Evolutionary conservation across 768 basidiomycete genomes (phyloP), one percentile per base, ranked within the genome.

Genomic region (Myochromella boudieri): DNA sequence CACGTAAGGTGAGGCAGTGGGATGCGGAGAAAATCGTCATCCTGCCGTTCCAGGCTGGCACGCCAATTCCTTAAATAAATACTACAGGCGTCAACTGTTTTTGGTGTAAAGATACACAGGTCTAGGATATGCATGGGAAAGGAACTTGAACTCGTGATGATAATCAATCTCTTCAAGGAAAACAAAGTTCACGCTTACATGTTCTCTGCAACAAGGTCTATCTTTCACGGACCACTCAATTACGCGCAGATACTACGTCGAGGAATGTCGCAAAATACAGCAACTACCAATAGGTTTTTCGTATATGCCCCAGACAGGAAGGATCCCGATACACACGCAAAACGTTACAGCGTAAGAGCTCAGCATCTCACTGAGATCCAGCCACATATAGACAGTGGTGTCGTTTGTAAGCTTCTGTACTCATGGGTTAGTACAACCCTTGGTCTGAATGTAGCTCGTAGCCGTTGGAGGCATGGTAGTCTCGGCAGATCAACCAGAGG

Each of bases 241-340:
- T 10, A 17, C 7, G 3, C 40, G 26, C 37, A 25, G 17, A 17
- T 31, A 24, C 27, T 41, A 28, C 12, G 8, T 31, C 46, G 52
- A 34, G 6, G 38, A 11, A 42, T 53, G 46, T 44, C 52, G 26
- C 32, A 17, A 18, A 27, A 44, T 36, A 25, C 48, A 40, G 18
- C 44, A 33, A 24, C 45, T 37, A 42, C 44, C 4, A 60, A 69
- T 46, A 65, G 59, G 36, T 83, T 79, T 60, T 50, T 80, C 31
- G 74, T 84, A 4, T 83, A 71, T 51, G 79, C 81, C 1, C 80
- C 78, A 5, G 83, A 84, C 58, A 70, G 54, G 51, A 67, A 69
- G n/a, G 75, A 77, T 49, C 60, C 63, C 11, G 74, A 60, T 0
- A 65, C 72, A 1, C 66, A 71, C 37, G 68, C 62, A 2, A 65